A percentile compares a stretch with the other conserved stretches of the same genome.
phyloP scores from a whole-genome alignment of 495 filamentous ascomycete genomes.

The Chaetomium tenue region DNA sequence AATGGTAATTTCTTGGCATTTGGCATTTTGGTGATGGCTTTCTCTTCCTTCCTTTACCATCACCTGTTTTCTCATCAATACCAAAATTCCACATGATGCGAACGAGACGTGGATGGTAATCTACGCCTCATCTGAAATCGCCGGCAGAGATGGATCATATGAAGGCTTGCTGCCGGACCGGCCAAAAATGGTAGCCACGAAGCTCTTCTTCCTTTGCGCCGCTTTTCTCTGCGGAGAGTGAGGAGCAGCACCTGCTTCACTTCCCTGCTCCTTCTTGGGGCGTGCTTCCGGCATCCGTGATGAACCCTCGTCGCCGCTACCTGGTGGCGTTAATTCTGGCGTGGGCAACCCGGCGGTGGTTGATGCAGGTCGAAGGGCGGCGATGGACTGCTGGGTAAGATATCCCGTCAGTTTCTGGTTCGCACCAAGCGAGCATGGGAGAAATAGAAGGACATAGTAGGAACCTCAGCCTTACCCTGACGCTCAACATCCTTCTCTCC shows the following conservation, averaged over 20 bases:
- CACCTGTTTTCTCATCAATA: neutral
- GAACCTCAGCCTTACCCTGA: slow-evolving; percentile 27
- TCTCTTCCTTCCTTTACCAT: too few species aligned
- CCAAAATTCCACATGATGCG: neutral
- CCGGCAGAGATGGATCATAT: slow-evolving; percentile 19
- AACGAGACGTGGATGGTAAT: neutral
- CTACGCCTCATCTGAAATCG: slow-evolving; percentile 13
- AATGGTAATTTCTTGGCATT: slow-evolving; percentile 3
- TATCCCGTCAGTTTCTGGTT: neutral
- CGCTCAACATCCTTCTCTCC: slow-evolving; percentile 35
- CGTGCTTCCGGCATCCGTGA: slow-evolving; percentile 20
- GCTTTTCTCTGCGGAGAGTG: slow-evolving; percentile 32
- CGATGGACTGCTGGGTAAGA: slow-evolving; percentile 23
- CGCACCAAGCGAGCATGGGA: too few species aligned
- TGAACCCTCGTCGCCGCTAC: slow-evolving; percentile 28
- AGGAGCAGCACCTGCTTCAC: neutral
- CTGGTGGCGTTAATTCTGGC: slow-evolving; percentile 31
- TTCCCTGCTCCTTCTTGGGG: neutral
- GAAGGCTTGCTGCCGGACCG: slow-evolving; percentile 30
- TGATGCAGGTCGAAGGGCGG: slow-evolving; percentile 23
- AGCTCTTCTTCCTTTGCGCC: slow-evolving; percentile 53
- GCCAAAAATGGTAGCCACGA: slow-evolving; percentile 50
- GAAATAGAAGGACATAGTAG: too few species aligned
- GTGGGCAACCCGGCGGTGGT: slow-evolving; percentile 11
- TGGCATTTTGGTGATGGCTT: too few species aligned